Percentiles rank a stretch among this genome's conserved stretches.
Evolutionary conservation across 768 basidiomycete species (phyloP).

Genomic region (Hericium erinaceus): DNA sequence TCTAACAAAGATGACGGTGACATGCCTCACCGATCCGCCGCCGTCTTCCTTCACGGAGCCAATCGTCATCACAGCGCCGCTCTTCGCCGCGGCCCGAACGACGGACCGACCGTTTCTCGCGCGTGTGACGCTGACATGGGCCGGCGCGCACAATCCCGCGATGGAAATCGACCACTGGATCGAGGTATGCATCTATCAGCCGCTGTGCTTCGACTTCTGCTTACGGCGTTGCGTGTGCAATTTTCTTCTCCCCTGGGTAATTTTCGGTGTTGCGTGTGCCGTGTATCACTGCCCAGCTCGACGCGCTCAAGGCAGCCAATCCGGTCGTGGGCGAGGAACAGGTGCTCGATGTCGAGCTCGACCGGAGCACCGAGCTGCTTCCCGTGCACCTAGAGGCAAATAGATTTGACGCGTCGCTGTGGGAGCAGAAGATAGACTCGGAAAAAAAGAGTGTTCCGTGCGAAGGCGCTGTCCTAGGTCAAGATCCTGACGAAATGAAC

Average conservation of each 20-base stretch:
- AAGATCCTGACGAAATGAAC: not conserved
- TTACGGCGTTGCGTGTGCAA: not conserved
- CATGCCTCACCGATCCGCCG: conserved; percentile 29
- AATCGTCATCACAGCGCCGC: conserved; percentile 18
- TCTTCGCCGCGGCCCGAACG: conserved; percentile 27
- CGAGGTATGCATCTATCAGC: conserved; percentile 26
- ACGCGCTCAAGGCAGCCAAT: conserved; percentile 26
- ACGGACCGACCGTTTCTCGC: conserved; percentile 39
- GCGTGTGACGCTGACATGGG: conserved; percentile 31
- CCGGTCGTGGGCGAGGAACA: conserved; percentile 40
- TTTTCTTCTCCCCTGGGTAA: not conserved
- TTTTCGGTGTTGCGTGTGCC: not conserved
- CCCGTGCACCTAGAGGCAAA: conserved; percentile 15
- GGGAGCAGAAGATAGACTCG: not conserved
- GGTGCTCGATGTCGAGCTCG: conserved; percentile 39
- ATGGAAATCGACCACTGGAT: conserved; percentile 45
- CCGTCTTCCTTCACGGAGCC: conserved; percentile 25
- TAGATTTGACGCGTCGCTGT: conserved; percentile 14
- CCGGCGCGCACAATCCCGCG: conserved; percentile 29
- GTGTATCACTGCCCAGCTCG: conserved; percentile 26
- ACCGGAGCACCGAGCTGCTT: conserved; percentile 32
- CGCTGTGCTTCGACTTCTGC: not conserved
- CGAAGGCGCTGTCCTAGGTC: not conserved
- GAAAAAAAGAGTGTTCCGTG: not conserved
- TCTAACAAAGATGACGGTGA: conserved; percentile 25